Evolutionary conservation across 495 filamentous ascomycete genomes (phyloP), one percentile per base, ranked within the genome.

Genomic region (Aspergillus haitiensis): DNA sequence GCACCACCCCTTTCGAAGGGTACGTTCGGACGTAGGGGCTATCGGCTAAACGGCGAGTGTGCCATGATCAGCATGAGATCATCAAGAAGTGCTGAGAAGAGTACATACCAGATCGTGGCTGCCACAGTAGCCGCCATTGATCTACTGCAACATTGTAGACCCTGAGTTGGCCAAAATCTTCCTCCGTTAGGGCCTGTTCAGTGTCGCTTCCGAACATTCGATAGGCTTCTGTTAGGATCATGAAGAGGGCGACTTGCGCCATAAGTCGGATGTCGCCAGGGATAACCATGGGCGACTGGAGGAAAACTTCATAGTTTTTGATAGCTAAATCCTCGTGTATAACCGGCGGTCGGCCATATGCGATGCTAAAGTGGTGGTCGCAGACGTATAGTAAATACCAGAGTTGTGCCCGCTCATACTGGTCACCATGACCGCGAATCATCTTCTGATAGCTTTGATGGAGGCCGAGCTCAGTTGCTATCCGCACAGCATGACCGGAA

Each of bases 101-200:
- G 6, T 5, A 72, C 75, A 57, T 69, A 81, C 81, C 76, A 57
- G 78, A 79, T 64, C 76, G 74, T 48, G 77, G 77, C 55, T 79
- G 73, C 82, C 83, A 86, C n/a, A 78, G 75, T 18, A 81, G 70
- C 44, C 81, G 72, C 83, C 83, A 86, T 55, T 80, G 75, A 60
- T 85, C 82, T 10, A 86, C 65, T 6, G 80, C 80, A 16, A 82
- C 74, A 57, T 84, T 84, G 63, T 79, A 84, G 37, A 74, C 70
- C 31, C 76, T 72, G 42, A 86, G 60, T 52, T 78, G 76, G 16
- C 72, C 72, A 59, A 86, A 81, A 52, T 82, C 77, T 35, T 76
- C 75, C 58, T 86, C 82, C n/a, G 71, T 77, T 52, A 85, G 62
- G 6, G 75, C 71, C 40, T 81, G 76, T 37, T 84, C 82, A 0